Conservation (phyloP, 2,329 filamentous ascomycete genomes). For the Epichloe sibirici region DNA sequence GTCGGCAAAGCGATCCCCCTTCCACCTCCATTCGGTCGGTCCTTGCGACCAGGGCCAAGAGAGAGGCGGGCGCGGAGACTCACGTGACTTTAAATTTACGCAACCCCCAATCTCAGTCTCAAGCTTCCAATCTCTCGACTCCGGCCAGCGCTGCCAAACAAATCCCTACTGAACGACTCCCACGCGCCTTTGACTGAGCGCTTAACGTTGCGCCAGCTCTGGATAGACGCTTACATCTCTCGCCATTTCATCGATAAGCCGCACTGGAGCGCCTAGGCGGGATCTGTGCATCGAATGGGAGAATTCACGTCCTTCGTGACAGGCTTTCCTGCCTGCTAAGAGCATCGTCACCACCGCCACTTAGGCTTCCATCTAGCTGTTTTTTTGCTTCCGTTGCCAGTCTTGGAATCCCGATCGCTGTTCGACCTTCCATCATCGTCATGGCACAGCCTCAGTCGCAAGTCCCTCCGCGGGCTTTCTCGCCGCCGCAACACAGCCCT, state of each 20-base stretch:
- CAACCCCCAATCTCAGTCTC: slow-evolving; percentile 17
- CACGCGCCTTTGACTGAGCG: slow-evolving; percentile 13
- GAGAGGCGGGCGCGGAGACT: slow-evolving; percentile 9
- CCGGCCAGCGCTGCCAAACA: slow-evolving; percentile 14
- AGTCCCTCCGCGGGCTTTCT: slow-evolving; percentile 43
- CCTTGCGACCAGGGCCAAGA: not conserved
- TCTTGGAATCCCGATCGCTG: not conserved
- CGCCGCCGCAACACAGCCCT: slow-evolving; percentile 48
- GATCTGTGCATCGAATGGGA: slow-evolving; percentile 32
- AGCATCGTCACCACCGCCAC: slow-evolving; percentile 13
- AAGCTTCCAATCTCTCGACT: slow-evolving; percentile 21
- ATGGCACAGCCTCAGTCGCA: slow-evolving; percentile 50
- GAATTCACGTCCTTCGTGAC: slow-evolving; percentile 30
- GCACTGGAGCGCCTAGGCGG: slow-evolving; percentile 2
- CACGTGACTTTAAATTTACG: slow-evolving; percentile 34
- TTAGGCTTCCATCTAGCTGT: not conserved
- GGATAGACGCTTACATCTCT: not conserved
- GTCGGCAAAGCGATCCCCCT: not conserved
- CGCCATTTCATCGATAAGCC: not conserved
- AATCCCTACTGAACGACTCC: slow-evolving; percentile 8
- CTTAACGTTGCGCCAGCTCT: slow-evolving; percentile 7
- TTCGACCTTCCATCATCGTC: slow-evolving; percentile 3
- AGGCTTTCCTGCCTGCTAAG: slow-evolving; percentile 38
- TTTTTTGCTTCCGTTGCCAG: slow-evolving; percentile 4
- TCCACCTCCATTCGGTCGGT: not conserved